Conservation (phyloP, 306 rosid species). For the Arachis stenosperma region DNA sequence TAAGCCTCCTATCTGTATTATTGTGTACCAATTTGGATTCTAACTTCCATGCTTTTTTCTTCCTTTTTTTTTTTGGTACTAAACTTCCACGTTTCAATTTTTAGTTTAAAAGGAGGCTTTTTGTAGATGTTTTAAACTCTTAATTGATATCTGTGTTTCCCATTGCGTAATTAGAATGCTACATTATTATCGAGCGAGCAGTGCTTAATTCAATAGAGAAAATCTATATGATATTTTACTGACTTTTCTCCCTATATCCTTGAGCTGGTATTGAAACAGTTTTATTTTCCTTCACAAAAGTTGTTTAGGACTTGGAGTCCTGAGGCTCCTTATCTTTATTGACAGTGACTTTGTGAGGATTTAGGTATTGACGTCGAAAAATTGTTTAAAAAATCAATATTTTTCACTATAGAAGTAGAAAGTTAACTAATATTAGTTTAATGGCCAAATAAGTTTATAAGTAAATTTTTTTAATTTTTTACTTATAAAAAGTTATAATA, state of each 20-base stretch:
- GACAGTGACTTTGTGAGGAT: too few species aligned
- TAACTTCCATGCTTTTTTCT: slow-evolving; percentile 53
- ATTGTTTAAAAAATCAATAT: too few species aligned
- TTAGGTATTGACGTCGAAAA: too few species aligned
- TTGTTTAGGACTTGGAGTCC: too few species aligned
- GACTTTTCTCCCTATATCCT: neutral
- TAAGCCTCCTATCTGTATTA: slow-evolving; percentile 46
- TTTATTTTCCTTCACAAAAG: too few species aligned
- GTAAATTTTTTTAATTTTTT: too few species aligned
- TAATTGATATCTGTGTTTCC: slow-evolving; percentile 50
- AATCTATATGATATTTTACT: slow-evolving; percentile 31
- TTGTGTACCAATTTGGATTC: slow-evolving; percentile 47
- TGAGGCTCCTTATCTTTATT: too few species aligned
- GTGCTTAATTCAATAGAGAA: slow-evolving; percentile 37
- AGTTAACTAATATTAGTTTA: too few species aligned
- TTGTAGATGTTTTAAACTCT: slow-evolving; percentile 44
- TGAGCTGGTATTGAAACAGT: too few species aligned
- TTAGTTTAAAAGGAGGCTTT: slow-evolving; percentile 52
- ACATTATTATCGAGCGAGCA: slow-evolving; percentile 49
- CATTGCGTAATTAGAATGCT: slow-evolving; percentile 60
- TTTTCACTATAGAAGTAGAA: too few species aligned
- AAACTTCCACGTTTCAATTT: slow-evolving; percentile 47
- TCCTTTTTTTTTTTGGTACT: neutral
- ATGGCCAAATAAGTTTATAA: too few species aligned
- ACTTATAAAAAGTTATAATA: too few species aligned